Evolutionary conservation across 768 basidiomycete species (phyloP), one percentile per base, ranked within the genome.

Genomic region (Terana coerulea): DNA sequence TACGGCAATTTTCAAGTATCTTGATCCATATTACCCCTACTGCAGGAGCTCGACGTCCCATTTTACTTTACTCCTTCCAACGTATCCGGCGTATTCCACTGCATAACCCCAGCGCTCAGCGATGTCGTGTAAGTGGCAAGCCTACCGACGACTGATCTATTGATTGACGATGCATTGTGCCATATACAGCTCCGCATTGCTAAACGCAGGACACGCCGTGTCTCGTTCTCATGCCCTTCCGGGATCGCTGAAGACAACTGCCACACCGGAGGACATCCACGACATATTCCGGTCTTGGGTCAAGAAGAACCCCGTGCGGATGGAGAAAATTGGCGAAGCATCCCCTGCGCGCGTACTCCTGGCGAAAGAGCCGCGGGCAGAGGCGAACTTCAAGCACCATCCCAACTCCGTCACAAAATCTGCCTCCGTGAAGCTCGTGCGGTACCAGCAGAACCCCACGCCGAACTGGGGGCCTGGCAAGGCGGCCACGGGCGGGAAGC

Each of bases 181-280:
- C 21, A 17, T 49, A 1, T 42, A 11, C 61, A 95, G 93, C 2
- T 95, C 92, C 39, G 97, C 93, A 1, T 74, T 98, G 26, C 78
- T 98, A 14, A 83, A 98, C 61, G 91, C 81, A 8, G 91, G 91
- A 8, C 80, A 92, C 69, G 69, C 76, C 44, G 77, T 97, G 33
- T 95, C 95, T 8, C 84, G 95, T 11, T 95, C 95, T 0, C 97
- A 98, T 68, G 92, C 95, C 0, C 76, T 75, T 17, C 68, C 91
- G 4, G 97, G 97, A 0, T 95, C 93, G 7, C 67, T 99, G 51
- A 98, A 98, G 74, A 97, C 97, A 15, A 78, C 83, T 17, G 95
- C 92, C 2, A 73, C 84, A 2, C 75, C 81, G 29, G 62, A 70
- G 24, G 83, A 85, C 54, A 67, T 98, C 7, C 82, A 89, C 62